These are phyloP conservation scores for Garcia nutans DNA, from an alignment of 345 rosid species.

Conservation along the genomic window DNA sequence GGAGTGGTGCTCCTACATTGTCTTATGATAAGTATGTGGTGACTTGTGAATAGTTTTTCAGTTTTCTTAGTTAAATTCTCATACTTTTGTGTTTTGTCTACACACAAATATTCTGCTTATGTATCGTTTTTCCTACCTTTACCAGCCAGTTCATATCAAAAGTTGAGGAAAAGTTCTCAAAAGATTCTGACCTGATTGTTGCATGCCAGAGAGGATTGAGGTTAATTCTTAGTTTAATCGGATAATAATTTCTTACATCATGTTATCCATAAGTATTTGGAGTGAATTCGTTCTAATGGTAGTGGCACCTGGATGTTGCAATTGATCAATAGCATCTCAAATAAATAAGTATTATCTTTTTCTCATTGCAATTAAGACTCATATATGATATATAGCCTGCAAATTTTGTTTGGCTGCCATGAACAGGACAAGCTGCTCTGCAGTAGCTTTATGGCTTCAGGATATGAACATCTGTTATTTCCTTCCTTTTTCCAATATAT, in stretches of 20 bases:
- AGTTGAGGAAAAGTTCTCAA: conserved; percentile 75
- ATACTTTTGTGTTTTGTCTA: conserved; percentile 2
- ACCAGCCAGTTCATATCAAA: conserved; percentile 60
- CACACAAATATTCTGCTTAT: conserved; percentile 4
- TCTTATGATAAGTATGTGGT: conserved; percentile 59
- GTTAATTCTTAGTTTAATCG: conserved; percentile 36
- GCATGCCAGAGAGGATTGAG: conserved; percentile 95
- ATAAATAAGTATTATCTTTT: conserved; percentile 1
- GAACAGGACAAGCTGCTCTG: neutral
- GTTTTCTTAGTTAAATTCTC: conserved; percentile 7
- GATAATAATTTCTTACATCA: neutral
- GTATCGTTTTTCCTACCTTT: conserved; percentile 26
- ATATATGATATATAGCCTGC: neutral
- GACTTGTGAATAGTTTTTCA: neutral
- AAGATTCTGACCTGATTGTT: conserved; percentile 78
- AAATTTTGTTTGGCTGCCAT: neutral
- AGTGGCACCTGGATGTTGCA: neutral
- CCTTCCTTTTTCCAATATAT: neutral
- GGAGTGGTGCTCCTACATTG: conserved; percentile 83
- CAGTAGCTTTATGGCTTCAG: neutral
- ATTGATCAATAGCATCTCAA: neutral
- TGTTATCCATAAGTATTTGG: neutral
- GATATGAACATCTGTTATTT: neutral
- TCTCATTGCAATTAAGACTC: neutral
- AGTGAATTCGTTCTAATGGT: neutral